These are phyloP conservation scores for Quercus engelmannii DNA, from an alignment of 306 rosid species.

Conservation along the genomic window DNA sequence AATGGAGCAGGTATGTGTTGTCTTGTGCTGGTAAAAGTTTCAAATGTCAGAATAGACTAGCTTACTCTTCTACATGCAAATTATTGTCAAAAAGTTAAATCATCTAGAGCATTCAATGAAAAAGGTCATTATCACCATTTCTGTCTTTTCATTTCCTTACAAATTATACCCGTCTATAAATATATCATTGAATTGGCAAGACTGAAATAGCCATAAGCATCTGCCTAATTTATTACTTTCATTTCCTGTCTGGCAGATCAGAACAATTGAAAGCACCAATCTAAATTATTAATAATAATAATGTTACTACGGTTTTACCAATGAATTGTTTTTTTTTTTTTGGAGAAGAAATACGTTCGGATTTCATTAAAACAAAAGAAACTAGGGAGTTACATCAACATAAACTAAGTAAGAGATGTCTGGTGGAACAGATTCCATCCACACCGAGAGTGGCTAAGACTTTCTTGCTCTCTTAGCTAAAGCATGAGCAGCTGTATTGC, in stretches of 20 bases:
- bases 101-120: neutral
- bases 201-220: neutral
- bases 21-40: neutral
- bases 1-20: slow-evolving; percentile 80
- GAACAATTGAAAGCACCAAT: neutral
- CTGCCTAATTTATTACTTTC: neutral
- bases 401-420: no score
- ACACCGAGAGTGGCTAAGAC: no score
- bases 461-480: no score
- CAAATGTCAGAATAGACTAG: neutral
- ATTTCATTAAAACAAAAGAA: no score
- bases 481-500: no score
- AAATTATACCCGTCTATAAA: neutral
- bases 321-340: no score
- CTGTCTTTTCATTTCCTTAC: neutral
- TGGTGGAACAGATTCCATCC: no score
- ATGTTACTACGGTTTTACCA: no score
- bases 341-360: no score
- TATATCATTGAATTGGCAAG: neutral
- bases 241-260: neutral
- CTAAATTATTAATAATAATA: no score
- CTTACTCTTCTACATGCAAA: neutral
- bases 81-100: neutral
- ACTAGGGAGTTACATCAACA: no score
- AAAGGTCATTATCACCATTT: neutral